phyloP scores from a whole-genome alignment of 2,329 filamentous ascomycete genomes.

The Aspergillus candidus region DNA sequence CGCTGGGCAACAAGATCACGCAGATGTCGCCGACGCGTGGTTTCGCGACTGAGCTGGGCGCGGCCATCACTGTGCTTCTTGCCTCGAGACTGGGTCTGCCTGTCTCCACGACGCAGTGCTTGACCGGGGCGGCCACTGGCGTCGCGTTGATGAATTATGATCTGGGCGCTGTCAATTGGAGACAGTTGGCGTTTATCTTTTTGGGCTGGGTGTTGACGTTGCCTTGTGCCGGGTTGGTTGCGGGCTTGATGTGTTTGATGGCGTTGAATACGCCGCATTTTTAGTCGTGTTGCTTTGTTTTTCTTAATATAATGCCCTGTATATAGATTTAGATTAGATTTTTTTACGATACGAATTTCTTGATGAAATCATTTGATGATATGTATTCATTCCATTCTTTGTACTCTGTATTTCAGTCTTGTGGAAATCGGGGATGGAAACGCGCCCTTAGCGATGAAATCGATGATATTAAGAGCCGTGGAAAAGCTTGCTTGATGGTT shows the following conservation, averaged over 20 bases:
- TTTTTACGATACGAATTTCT: no score
- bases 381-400: no score
- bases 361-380: no score
- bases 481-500: no score
- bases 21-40: slow-evolving; percentile 31
- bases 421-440: no score
- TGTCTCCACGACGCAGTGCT: slow-evolving; percentile 35
- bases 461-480: no score
- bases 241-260: slow-evolving; percentile 37
- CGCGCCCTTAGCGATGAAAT: no score
- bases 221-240: slow-evolving; percentile 37
- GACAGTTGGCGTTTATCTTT: slow-evolving; percentile 40
- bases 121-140: slow-evolving; percentile 32
- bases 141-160: slow-evolving; percentile 35
- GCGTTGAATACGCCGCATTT: slow-evolving; percentile 39
- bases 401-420: no score
- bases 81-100: slow-evolving; percentile 31
- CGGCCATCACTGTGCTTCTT: slow-evolving; percentile 35
- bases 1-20: slow-evolving; percentile 40
- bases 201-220: slow-evolving; percentile 43
- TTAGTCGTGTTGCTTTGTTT: not conserved
- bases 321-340: not conserved
- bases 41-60: slow-evolving; percentile 36
- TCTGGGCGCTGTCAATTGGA: slow-evolving; percentile 41
- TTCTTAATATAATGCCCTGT: no score